Evolutionary conservation across 192 early-diverging fungal species (phyloP).

Genomic region (Linnemannia zychae): DNA sequence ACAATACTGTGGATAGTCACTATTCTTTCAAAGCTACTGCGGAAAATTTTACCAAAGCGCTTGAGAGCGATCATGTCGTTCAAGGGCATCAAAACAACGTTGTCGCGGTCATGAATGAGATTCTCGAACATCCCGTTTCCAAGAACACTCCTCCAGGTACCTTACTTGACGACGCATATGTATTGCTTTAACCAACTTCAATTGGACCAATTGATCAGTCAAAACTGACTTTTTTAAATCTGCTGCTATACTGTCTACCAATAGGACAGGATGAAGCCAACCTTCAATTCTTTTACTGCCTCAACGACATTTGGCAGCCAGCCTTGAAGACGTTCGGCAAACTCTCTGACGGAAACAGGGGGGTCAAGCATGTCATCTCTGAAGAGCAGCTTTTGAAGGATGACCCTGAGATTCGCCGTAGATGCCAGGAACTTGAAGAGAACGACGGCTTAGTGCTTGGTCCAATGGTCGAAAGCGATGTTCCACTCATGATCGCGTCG

Average conservation of each 20-base stretch:
- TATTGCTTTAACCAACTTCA: neutral
- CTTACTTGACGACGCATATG: neutral
- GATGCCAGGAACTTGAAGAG: conserved; percentile 19
- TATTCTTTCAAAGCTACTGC: conserved; percentile 12
- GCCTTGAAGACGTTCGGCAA: neutral
- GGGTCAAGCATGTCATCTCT: conserved; percentile 40
- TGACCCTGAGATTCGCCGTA: neutral
- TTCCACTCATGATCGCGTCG: conserved; percentile 23
- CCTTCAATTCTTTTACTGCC: conserved; percentile 14
- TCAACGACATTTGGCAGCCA: conserved; percentile 37
- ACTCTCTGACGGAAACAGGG: conserved; percentile 1
- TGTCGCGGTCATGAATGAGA: conserved; percentile 3
- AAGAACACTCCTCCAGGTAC: neutral
- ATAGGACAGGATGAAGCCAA: neutral
- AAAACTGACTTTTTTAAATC: neutral
- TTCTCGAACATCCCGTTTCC: neutral
- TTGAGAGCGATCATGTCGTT: conserved; percentile 14
- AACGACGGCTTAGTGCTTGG: conserved; percentile 22
- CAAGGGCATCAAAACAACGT: conserved; percentile 27
- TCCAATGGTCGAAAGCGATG: conserved; percentile 29
- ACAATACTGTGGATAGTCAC: neutral
- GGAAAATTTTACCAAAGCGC: neutral
- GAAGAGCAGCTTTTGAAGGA: conserved; percentile 22
- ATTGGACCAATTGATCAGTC: neutral
- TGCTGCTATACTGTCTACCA: neutral